Evolutionary conservation across 768 basidiomycete species (phyloP).

Genomic region (Boletus sp.): DNA sequence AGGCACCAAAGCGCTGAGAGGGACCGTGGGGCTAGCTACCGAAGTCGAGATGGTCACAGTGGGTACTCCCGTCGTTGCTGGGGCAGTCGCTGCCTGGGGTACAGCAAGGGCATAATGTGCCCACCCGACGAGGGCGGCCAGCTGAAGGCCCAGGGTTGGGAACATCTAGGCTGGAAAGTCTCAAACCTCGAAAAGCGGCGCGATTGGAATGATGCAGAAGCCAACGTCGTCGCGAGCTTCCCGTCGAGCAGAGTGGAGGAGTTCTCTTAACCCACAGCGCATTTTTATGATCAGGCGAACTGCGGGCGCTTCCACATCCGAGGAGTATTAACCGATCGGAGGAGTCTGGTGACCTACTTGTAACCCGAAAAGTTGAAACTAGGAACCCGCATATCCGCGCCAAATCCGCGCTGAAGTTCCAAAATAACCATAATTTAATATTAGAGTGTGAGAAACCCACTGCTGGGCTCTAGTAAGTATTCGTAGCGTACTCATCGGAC

Average conservation of each 20-base stretch:
- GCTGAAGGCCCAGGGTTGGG: conserved; percentile 8
- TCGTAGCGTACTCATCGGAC: neutral
- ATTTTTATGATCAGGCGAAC: neutral
- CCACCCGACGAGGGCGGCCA: conserved; percentile 15
- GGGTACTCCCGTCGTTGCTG: conserved; percentile 21
- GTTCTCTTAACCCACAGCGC: neutral
- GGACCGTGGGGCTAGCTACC: conserved; percentile 59
- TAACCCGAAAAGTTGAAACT: too few relatives aligned
- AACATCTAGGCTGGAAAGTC: conserved; percentile 31
- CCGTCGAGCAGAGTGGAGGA: neutral
- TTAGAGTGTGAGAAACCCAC: neutral
- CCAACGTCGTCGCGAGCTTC: neutral
- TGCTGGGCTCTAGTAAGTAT: neutral
- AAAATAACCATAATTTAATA: neutral
- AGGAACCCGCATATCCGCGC: too few relatives aligned
- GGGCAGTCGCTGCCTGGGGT: conserved; percentile 10
- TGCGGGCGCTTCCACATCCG: neutral
- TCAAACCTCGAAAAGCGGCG: neutral
- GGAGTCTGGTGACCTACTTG: too few relatives aligned
- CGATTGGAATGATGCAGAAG: neutral
- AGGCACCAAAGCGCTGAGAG: conserved; percentile 54
- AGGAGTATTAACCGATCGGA: neutral
- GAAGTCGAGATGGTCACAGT: conserved; percentile 55
- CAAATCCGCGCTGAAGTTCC: neutral
- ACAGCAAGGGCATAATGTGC: conserved; percentile 15